Evolutionary conservation across 140 eudicot species (phyloP).

Genomic region (Senecio squalidus): DNA sequence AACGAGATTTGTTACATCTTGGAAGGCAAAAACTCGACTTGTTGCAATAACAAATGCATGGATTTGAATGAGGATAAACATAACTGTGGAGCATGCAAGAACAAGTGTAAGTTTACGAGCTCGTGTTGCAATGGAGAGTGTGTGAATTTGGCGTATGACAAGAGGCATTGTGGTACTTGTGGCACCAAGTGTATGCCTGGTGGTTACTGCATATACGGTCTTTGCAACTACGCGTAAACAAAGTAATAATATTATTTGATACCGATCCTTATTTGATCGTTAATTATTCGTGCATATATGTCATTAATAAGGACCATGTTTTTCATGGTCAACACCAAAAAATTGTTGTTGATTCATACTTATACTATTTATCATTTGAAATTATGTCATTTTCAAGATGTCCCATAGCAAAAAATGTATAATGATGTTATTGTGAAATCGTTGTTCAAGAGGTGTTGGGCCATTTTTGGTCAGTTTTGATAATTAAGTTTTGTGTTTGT

Average conservation of each 20-base stretch:
- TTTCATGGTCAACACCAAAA: slow-evolving; percentile 15
- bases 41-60: slow-evolving; percentile 56
- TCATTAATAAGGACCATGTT: slow-evolving; percentile 16
- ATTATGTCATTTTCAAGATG: slow-evolving; percentile 4
- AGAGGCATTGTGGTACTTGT: slow-evolving; percentile 54
- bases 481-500: background rate
- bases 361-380: background rate
- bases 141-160: slow-evolving; percentile 44
- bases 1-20: slow-evolving; percentile 33
- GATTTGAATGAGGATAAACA: slow-evolving; percentile 33
- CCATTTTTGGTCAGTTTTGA: slow-evolving; percentile 23
- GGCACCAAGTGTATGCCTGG: slow-evolving; percentile 39
- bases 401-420: slow-evolving; percentile 7
- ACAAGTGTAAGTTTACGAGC: slow-evolving; percentile 39
- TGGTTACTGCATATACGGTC: slow-evolving; percentile 47
- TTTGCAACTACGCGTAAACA: slow-evolving; percentile 43
- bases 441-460: slow-evolving; percentile 21
- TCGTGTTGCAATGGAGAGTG: slow-evolving; percentile 48
- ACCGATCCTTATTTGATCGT: slow-evolving; percentile 3
- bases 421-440: slow-evolving; percentile 14
- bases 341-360: slow-evolving; percentile 1
- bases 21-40: slow-evolving; percentile 40
- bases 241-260: background rate
- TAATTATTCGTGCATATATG: slow-evolving; percentile 20
- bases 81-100: slow-evolving; percentile 58